These are phyloP conservation scores for Nemania sp. DNA, from an alignment of 2,329 filamentous ascomycete genomes.

Conservation along the genomic window DNA sequence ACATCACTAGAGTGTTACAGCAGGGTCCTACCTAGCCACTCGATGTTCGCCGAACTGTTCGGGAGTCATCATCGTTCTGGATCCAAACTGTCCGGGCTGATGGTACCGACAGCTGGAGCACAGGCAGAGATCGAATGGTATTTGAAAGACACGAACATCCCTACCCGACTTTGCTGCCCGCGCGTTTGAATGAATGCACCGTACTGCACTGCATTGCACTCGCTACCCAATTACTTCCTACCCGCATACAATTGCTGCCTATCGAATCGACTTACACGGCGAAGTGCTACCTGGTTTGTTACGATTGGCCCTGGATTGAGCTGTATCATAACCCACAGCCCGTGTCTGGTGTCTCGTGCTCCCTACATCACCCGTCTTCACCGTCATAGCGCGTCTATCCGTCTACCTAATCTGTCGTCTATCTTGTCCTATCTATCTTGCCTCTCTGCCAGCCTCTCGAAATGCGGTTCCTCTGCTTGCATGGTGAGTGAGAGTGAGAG, in stretches of 20 bases:
- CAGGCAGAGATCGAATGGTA: not conserved
- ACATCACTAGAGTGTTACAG: not conserved
- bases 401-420: no score
- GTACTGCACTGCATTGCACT: no score
- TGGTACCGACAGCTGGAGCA: conserved; percentile 1
- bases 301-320: no score
- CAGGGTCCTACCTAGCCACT: not conserved
- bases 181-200: no score
- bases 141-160: conserved; percentile 15
- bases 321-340: no score
- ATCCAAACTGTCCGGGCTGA: not conserved
- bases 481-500: conserved; percentile 19
- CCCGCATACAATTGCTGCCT: no score
- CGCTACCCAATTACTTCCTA: no score
- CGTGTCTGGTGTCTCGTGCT: no score
- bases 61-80: not conserved
- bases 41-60: not conserved
- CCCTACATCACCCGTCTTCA: no score
- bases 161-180: not conserved
- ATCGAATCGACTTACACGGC: no score
- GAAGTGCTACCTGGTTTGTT: no score
- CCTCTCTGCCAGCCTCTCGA: conserved; percentile 9
- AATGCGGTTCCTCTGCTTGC: conserved; percentile 32
- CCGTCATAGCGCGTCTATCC: not conserved
- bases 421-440: no score